Evolutionary conservation across 1,139 yeast genomes (phyloP), one percentile per base, ranked within the genome.

Genomic region (Taiozyma onychis): DNA sequence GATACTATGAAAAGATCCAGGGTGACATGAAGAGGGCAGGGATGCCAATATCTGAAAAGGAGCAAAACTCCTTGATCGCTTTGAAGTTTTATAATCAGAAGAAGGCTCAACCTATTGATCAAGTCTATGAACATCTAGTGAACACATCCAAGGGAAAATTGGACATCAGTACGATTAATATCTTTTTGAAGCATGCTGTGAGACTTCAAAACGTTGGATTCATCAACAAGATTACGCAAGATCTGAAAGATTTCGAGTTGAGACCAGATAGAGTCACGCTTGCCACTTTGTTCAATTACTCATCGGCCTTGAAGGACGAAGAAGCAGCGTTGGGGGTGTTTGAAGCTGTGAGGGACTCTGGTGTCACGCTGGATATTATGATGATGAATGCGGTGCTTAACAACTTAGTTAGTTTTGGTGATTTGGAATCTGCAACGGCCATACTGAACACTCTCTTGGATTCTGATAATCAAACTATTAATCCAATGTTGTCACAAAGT

Each of bases 261-360:
- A n/a, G 30, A 26, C 39, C 46, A 50, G 55, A 55, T 46, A 48
- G 58, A 32, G 32, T 54, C 4, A 46, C 58, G 2, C 53, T 53
- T 28, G 51, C 47, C n/a, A 45, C 50, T 7, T 18, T 54, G 14
- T 41, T 55, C 32, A 30, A 49, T 24, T 22, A 16, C 46, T 41
- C 42, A 13, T 52, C 21, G 52, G 53, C 13, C 2, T 22, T 16
- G 27, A 53, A 47, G 2, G 51, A 51, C 6, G 6, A 51, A 18
- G 48, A 50, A 6, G 44, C 39, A 2, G 54, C 55, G 2, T 44
- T 45, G 10, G 13, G 16, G 18, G 41, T 54, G 3, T 21, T 41
- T 16, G 26, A 35, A n/a, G 35, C 18, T 10, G 35, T 32, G 2
- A 10, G n/a, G 35, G 10, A 32, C 10, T 37, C 41, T 11, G 14